Evolutionary conservation across 805 yeast species (phyloP).

Genomic region (Kazachstania kunashirensis): DNA sequence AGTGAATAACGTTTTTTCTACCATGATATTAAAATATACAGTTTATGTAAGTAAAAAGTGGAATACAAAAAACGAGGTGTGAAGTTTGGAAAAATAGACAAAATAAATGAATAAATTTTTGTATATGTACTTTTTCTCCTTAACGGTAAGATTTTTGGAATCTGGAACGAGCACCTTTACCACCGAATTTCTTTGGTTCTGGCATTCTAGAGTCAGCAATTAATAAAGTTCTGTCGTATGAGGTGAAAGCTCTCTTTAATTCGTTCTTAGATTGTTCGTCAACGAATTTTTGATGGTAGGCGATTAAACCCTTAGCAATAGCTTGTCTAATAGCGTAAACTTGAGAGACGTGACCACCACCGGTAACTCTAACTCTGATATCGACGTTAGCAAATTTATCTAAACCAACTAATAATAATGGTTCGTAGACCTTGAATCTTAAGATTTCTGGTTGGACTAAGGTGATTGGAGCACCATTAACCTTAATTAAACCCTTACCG

Average conservation of each 20-base stretch:
- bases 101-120: conserved; percentile 52
- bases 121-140: no score
- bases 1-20: conserved; percentile 17
- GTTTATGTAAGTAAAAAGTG: conserved; percentile 19
- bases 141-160: conserved; percentile 99
- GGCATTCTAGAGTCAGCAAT: conserved; percentile 99
- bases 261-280: conserved; percentile 99
- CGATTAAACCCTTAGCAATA: conserved; percentile 98
- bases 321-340: conserved; percentile 99
- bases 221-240: conserved; percentile 98
- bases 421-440: conserved; percentile 99
- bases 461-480: conserved; percentile 98
- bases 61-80: conserved; percentile 7
- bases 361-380: conserved; percentile 98
- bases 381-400: conserved; percentile 98
- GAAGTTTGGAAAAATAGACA: conserved; percentile 16
- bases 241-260: conserved; percentile 92
- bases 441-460: conserved; percentile 98
- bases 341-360: conserved; percentile 99
- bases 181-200: conserved; percentile 99
- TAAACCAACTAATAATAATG: conserved; percentile 94
- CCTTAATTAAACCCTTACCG: conserved; percentile 99
- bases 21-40: conserved; percentile 28
- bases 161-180: conserved; percentile 99
- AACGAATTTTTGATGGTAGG: conserved; percentile 98